Percentiles rank a stretch among this genome's conserved stretches.
Evolutionary conservation across 2,329 filamentous ascomycete genomes (phyloP).

Genomic region (Beauveria pseudobassiana): DNA sequence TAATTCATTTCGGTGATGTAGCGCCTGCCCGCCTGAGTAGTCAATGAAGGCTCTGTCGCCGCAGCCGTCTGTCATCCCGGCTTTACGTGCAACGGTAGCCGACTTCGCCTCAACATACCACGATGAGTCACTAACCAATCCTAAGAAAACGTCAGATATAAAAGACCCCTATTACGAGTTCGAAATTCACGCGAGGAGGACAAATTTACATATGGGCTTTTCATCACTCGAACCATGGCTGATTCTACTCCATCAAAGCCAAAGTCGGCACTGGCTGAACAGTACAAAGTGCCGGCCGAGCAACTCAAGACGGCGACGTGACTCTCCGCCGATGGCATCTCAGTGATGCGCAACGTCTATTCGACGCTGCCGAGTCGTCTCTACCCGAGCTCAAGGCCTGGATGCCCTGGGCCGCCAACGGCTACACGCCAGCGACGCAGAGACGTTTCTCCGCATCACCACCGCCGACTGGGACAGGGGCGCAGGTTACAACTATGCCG

Average conservation of each 20-base stretch:
- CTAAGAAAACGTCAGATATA: neutral
- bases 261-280: neutral
- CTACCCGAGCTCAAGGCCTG: conserved; percentile 14
- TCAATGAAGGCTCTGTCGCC: neutral
- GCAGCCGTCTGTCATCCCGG: neutral
- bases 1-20: no score
- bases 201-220: neutral
- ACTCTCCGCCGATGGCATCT: conserved; percentile 14
- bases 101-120: neutral
- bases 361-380: conserved; percentile 11
- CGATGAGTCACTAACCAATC: neutral
- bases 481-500: conserved; percentile 13
- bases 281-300: conserved; percentile 8
- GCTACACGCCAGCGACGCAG: conserved; percentile 13
- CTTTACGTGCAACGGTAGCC: neutral
- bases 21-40: neutral
- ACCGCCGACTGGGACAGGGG: conserved; percentile 11
- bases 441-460: conserved; percentile 6
- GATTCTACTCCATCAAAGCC: neutral
- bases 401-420: conserved; percentile 16
- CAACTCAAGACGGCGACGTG: conserved; percentile 11
- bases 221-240: neutral
- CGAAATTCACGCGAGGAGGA: neutral
- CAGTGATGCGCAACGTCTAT: conserved; percentile 6
- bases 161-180: neutral